phyloP scores from a whole-genome alignment of 257 asterid genomes.

The Solanum sejunctum region DNA sequence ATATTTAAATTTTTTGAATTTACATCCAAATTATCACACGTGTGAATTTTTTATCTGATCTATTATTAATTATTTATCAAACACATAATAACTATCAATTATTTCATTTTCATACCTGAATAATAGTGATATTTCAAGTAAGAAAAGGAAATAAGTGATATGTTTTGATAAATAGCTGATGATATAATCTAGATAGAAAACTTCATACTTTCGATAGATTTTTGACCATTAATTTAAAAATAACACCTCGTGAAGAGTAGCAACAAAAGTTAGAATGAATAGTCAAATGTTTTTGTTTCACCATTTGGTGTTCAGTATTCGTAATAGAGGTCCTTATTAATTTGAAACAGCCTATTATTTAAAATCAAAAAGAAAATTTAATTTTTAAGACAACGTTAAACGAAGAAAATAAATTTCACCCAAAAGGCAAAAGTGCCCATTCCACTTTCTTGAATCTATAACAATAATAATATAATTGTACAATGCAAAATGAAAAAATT shows the following conservation, averaged over 20 bases:
- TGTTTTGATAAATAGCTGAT: neutral
- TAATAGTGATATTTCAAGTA: neutral
- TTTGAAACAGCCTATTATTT: neutral
- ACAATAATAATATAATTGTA: neutral
- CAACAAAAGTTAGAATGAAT: neutral
- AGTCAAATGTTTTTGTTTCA: neutral
- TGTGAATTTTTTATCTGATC: too few species aligned
- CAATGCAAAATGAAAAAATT: neutral
- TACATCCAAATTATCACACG: too few species aligned
- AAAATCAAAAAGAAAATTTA: neutral
- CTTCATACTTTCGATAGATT: neutral
- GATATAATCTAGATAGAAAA: neutral
- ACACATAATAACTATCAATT: neutral
- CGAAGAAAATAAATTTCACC: neutral
- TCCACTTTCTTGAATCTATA: neutral
- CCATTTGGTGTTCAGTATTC: too few species aligned
- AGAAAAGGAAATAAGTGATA: neutral
- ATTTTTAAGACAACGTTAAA: neutral
- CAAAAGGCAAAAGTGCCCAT: neutral
- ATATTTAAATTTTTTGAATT: neutral
- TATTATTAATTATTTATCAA: neutral
- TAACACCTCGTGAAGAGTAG: neutral
- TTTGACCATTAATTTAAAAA: too few species aligned
- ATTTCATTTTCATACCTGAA: fast-evolving
- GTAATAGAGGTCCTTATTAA: too few species aligned